Evolutionary conservation across 2,329 filamentous ascomycete genomes (phyloP), one percentile per base, ranked within the genome.

Genomic region (Pezicula carpinea): DNA sequence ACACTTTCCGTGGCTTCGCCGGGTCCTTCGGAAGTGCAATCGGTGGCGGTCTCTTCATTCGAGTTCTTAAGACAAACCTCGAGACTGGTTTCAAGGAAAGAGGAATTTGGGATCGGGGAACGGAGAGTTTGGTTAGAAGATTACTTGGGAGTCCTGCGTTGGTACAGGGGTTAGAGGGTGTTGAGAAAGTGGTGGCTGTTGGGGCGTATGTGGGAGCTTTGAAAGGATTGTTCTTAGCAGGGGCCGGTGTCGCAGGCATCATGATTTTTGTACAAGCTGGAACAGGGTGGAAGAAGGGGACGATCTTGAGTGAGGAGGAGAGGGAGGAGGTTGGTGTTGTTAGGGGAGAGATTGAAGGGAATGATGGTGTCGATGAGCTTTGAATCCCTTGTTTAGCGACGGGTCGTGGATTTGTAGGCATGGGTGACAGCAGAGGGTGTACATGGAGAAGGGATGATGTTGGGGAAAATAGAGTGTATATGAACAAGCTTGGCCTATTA

Each of bases 1-100:
- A 84, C 22, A 95, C 88, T 1, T 92, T 92, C 66, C 77, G 89
- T 4, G 87, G 87, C 5, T 91, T 93, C 53, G 86, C 87, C 0
- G 87, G 87, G 13, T 86, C 82, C 43, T 93, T 95, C 57, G 88
- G 89, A 3, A 85, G 84, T 1, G 81, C 88, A 0, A 85, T 92
- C 40, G 87, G 87, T 2, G 88, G 89, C 3, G 89, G 89, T 41
- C 35, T 61, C 2, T 65, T 65, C 32, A 31, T 61, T 2, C 54
- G 62, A 1, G 49, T 57, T 2, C 26, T 65, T 4, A 57, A 59
- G 35, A 19, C 40, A 2, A 42, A 32, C 4, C 47, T 65, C 1
- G 61, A 73, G 5, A 65, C 65, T 39, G 67, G 66, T 0, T 63
- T 70, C 48, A n/a, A 63, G 44, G 51, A 68, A 50, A 33, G 56